Evolutionary conservation across 2,329 filamentous ascomycete genomes (phyloP), one percentile per base, ranked within the genome.

Genomic region (Pseudogymnoascus sp.): DNA sequence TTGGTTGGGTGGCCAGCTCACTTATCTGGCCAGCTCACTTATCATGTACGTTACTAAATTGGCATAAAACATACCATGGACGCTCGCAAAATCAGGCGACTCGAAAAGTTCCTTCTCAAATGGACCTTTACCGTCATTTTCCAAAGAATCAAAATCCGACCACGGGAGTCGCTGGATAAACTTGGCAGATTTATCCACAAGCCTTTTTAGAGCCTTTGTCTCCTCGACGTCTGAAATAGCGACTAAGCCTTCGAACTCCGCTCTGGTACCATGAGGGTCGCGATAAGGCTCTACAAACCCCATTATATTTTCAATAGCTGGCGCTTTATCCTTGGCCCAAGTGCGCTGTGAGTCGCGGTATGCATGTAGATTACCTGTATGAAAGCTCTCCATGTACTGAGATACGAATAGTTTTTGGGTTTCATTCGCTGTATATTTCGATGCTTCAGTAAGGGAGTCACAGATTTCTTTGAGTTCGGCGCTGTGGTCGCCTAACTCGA

Each of bases 41-140:
- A n/a, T n/a, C n/a, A n/a, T n/a, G n/a, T n/a, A n/a, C n/a, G n/a
- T n/a, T n/a, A n/a, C n/a, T n/a, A n/a, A n/a, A n/a, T n/a, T n/a
- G n/a, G n/a, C n/a, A n/a, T n/a, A n/a, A 64, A 45, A 82, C 64
- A 83, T 69, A 62, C 88, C 79, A 66, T 90, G 86, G 3, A 90
- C 75, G 10, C 82, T 86, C 0, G 86, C 86, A 69, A 90, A 90
- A 69, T 90, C 86, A 0, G 87, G 87, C 35, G 82, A 82, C 10
- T 88, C 75, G 69, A 90, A 90, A 58, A 82, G 80, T 67, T 83
- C 81, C 68, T 89, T 89, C 70, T 90, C 87, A 67, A 90, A 90
- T 0, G 81, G 81, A 7, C 75, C 75, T 61, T 74, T 77, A 0
- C 71, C 71, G 41, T 70, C 66, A 61, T 73, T 73, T 8, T 70